Base-by-base conservation (phyloP, 2,329 filamentous ascomycete genomes). In the Trichoderma atrobrunneum region DNA sequence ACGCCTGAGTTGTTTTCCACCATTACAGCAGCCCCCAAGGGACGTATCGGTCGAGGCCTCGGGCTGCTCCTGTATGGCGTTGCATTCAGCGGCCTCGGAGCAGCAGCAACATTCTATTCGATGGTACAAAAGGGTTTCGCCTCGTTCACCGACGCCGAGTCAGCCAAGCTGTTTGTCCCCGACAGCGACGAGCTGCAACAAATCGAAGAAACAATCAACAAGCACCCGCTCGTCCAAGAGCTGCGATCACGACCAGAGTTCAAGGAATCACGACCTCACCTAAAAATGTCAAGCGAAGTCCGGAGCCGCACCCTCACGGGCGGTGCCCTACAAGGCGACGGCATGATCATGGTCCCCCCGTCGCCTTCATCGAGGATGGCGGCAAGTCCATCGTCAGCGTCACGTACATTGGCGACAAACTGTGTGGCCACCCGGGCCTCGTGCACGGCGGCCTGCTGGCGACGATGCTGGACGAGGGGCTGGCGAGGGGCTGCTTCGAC, bases 351-450 rank as follows among this genome's bases (percentile, higher is more conserved):
- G 3, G 92, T 97, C 1, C 95, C 95, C 94, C 95, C 1, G 86
- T 93, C 60, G 88, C 89, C 7, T 98, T 95, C 87, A 86, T 84
- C 69, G 92, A 96, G 76, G 86, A 88, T 26, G 88, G 86, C 32
- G 92, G 93, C 68, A 91, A 90, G 83, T 88, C 86, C 64, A 84
- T 93, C 70, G 89, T 95, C 7, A 89, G 90, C 16, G 87, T 98
- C 56, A 87, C 91, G 68, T 95, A 95, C 79, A 86, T 97, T 0
- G 95, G 95, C 2, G 83, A 87, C 3, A 90, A 93, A 77, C 84
- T 98, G 54, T 98, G 94, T 79, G 95, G 95, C 2, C 95, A 98
- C 81, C 93, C 93, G 7, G 94, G 93, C 3, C 93, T 98, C 74
- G 88, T 98, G 7, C 96, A 98, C 80, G 95, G 95, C 65, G 95